Percentiles rank a stretch among this genome's conserved stretches.
Evolutionary conservation across 106 monocot species (phyloP).

Genomic region (Narthecium ossifragum): DNA sequence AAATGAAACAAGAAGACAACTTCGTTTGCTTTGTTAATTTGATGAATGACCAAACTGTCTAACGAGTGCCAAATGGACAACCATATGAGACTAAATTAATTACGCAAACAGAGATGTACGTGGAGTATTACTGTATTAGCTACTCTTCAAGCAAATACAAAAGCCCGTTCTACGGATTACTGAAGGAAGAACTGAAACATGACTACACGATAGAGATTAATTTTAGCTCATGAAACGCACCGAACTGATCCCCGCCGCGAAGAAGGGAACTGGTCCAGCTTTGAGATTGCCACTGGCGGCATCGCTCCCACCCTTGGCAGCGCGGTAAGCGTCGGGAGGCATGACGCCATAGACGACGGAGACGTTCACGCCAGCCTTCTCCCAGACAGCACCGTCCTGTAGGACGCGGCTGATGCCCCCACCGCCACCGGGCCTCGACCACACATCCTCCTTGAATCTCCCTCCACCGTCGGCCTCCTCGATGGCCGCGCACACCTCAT

Average conservation of each 20-base stretch:
- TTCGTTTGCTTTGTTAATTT: too few species aligned
- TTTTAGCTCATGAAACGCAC: constrained; percentile 26
- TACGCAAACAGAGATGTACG: too few species aligned
- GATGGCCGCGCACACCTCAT: constrained; percentile 83
- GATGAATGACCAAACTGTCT: too few species aligned
- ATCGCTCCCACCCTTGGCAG: constrained; percentile 56
- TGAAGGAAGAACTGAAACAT: too few species aligned
- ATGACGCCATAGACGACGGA: constrained; percentile 97
- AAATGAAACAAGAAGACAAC: too few species aligned
- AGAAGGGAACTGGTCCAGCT: constrained; percentile 83
- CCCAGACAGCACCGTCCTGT: constrained; percentile 86
- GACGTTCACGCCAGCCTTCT: constrained; percentile 99
- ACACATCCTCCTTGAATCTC: constrained; percentile 89
- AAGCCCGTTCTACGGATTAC: too few species aligned
- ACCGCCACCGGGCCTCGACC: constrained; percentile 94
- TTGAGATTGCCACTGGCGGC: constrained; percentile 23
- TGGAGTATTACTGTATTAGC: too few species aligned
- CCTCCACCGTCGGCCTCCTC: constrained; percentile 80
- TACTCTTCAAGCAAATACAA: too few species aligned
- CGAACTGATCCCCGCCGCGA: constrained; percentile 97
- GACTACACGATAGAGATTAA: too few species aligned
- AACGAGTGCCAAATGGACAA: too few species aligned
- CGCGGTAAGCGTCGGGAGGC: constrained; percentile 96
- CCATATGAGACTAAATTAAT: too few species aligned
- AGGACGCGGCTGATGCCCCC: constrained; percentile 93